Evolutionary conservation across 1,284 basidiomycete species (phyloP).

Genomic region (Cutaneotrichosporon cutaneum): DNA sequence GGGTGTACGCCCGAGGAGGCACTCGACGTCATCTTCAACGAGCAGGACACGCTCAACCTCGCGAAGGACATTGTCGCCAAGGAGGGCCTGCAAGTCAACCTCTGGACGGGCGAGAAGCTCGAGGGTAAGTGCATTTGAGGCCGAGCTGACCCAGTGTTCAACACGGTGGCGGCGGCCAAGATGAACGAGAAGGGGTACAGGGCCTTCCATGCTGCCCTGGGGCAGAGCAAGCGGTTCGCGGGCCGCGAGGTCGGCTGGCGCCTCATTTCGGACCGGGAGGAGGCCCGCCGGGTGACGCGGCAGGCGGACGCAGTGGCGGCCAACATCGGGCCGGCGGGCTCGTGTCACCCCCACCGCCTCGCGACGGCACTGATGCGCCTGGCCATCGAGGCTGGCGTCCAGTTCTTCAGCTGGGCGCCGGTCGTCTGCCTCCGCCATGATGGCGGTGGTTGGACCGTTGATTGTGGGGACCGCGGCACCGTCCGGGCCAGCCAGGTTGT

Average conservation of each 20-base stretch:
- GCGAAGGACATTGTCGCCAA: slow-evolving; percentile 59
- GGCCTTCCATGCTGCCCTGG: not conserved
- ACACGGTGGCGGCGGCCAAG: not conserved
- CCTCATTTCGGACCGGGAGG: not conserved
- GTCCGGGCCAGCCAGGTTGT: slow-evolving; percentile 33
- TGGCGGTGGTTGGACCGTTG: slow-evolving; percentile 10
- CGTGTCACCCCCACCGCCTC: slow-evolving; percentile 21
- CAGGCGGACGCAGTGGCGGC: slow-evolving; percentile 1
- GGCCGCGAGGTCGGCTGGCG: not conserved
- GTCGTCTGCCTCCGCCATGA: not conserved
- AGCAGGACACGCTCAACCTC: slow-evolving; percentile 68
- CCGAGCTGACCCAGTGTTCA: slow-evolving; percentile 4
- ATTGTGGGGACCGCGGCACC: slow-evolving; percentile 27
- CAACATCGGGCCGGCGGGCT: slow-evolving; percentile 8
- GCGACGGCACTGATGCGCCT: slow-evolving; percentile 16
- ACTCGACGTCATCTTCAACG: slow-evolving; percentile 57
- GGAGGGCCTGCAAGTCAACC: slow-evolving; percentile 33
- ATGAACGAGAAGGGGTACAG: slow-evolving; percentile 2
- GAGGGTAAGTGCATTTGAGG: slow-evolving; percentile 26
- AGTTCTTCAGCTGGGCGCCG: slow-evolving; percentile 20
- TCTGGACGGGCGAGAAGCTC: slow-evolving; percentile 30
- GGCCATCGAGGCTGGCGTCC: not conserved
- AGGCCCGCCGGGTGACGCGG: slow-evolving; percentile 5
- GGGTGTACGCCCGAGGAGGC: slow-evolving; percentile 48
- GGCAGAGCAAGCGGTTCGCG: not conserved